phyloP scores from a whole-genome alignment of 2,329 filamentous ascomycete genomes.

The Epichloe coenophiala region DNA sequence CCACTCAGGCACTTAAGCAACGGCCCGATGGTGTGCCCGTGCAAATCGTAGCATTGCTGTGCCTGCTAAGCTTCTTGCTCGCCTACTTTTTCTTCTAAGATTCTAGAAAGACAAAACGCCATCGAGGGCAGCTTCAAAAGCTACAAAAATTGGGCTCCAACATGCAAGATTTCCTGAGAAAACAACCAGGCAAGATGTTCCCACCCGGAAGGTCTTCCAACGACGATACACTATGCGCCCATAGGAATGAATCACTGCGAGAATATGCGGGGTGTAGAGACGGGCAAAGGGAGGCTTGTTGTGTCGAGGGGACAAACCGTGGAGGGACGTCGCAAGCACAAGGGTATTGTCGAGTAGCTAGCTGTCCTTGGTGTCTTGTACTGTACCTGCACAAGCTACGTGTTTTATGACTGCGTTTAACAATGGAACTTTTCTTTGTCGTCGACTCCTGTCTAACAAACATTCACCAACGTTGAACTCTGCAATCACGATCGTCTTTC shows the following conservation, averaged over 20 bases:
- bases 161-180: too few species aligned
- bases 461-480: too few species aligned
- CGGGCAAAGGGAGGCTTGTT: background rate
- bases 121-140: too few species aligned
- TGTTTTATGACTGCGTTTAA: background rate
- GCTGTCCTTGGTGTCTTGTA: background rate
- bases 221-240: background rate
- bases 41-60: constrained; percentile 70
- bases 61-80: constrained; percentile 80
- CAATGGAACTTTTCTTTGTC: background rate
- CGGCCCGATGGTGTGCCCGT: constrained; percentile 69
- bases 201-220: too few species aligned
- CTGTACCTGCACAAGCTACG: constrained; percentile 3
- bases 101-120: background rate
- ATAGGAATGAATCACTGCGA: too few species aligned
- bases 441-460: too few species aligned
- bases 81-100: constrained; percentile 89
- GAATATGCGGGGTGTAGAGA: background rate
- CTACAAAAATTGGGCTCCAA: too few species aligned
- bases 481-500: too few species aligned
- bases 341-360: background rate
- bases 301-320: background rate
- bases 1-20: constrained; percentile 40
- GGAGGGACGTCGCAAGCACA: background rate
- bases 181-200: too few species aligned